These are phyloP conservation scores for Anastatica hierochuntica DNA, from an alignment of 345 rosid species.

Conservation along the genomic window DNA sequence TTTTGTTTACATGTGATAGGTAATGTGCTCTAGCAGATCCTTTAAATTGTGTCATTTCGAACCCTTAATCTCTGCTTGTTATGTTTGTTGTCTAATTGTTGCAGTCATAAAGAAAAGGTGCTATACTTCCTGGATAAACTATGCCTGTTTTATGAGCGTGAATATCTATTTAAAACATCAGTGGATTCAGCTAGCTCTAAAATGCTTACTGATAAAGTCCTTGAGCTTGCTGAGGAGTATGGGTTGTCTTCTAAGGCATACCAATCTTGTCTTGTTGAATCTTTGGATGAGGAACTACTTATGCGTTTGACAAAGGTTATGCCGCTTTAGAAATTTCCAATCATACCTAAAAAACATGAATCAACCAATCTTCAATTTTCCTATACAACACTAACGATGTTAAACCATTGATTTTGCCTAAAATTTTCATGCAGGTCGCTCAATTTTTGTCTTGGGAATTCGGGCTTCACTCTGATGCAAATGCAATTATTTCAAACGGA, in stretches of 20 bases:
- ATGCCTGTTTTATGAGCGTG: conserved; percentile 64
- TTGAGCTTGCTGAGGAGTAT: conserved; percentile 74
- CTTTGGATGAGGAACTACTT: conserved; percentile 35
- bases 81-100: conserved; percentile 17
- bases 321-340: not conserved
- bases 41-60: conserved; percentile 4
- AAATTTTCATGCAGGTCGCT: conserved; percentile 42
- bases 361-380: conserved; percentile 1
- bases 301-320: conserved; percentile 55
- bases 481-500: conserved; percentile 84
- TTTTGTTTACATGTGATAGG: conserved; percentile 16
- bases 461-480: conserved; percentile 55
- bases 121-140: conserved; percentile 65
- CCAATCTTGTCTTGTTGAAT: conserved; percentile 40
- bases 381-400: not conserved
- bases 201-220: conserved; percentile 49
- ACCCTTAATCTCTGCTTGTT: conserved; percentile 5
- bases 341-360: conserved; percentile 5
- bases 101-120: conserved; percentile 71
- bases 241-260: conserved; percentile 54
- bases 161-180: conserved; percentile 43
- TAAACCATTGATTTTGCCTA: conserved; percentile 9
- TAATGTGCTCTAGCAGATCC: not conserved
- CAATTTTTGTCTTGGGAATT: conserved; percentile 50
- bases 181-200: conserved; percentile 35